Evolutionary conservation across 768 basidiomycete genomes (phyloP).

Genomic region (Tremella fuciformis): DNA sequence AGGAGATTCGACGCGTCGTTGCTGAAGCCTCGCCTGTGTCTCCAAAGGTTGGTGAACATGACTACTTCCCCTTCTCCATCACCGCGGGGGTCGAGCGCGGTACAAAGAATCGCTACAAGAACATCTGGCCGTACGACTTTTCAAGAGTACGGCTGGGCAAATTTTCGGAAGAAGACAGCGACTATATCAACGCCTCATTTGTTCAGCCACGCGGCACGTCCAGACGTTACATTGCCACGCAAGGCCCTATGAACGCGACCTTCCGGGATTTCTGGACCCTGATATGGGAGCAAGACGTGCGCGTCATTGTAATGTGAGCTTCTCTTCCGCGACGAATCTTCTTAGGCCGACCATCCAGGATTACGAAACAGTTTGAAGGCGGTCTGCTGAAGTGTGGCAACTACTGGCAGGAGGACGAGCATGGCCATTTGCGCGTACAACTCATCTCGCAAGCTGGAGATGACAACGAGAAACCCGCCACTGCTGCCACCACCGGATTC

Average conservation of each 20-base stretch:
- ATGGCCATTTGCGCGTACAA: conserved; percentile 69
- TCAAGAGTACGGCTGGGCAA: conserved; percentile 73
- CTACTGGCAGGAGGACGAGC: conserved; percentile 69
- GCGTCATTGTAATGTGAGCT: conserved; percentile 81
- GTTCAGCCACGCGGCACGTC: conserved; percentile 80
- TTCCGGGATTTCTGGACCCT: conserved; percentile 94
- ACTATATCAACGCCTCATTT: conserved; percentile 94
- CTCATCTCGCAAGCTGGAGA: conserved; percentile 58
- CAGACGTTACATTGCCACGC: conserved; percentile 88
- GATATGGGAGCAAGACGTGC: conserved; percentile 90
- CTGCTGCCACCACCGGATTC: conserved; percentile 52
- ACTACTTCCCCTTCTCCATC: conserved; percentile 79
- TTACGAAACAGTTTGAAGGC: conserved; percentile 87
- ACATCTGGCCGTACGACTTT: conserved; percentile 96
- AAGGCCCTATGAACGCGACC: conserved; percentile 86
- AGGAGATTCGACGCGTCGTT: background rate
- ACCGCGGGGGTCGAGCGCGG: conserved; percentile 95
- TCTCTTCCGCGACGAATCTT: background rate
- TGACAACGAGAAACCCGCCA: conserved; percentile 48
- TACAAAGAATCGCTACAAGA: conserved; percentile 86
- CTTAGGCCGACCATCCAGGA: conserved; percentile 37
- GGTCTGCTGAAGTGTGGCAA: conserved; percentile 83
- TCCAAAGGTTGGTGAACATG: conserved; percentile 5
- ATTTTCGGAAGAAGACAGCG: conserved; percentile 60
- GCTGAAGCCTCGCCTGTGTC: too few species aligned